Base-by-base conservation (phyloP, 2,329 filamentous ascomycete genomes). In the Sporothrix pallida region DNA sequence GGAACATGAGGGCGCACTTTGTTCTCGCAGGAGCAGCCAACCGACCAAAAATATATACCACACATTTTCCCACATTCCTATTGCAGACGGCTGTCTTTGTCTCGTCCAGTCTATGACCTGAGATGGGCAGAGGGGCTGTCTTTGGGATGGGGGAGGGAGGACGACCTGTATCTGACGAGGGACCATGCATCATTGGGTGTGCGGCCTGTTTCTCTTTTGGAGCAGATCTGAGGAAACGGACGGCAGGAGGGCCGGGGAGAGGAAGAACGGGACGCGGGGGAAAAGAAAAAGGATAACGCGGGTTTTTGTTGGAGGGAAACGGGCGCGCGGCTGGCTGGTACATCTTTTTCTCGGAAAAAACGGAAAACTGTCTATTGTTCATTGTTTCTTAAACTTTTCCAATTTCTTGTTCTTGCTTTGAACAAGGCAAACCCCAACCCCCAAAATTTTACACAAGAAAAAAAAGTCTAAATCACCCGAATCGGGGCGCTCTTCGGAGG, bases 261-360 rank as follows among this genome's bases (percentile, higher is more conserved):
- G 13, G 26, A 56, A 58, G 54, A 72, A 15, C 65, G 56, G 70
- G 44, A 70, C 58, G 48, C 12, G n/a, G 37, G 44, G 70, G 44
- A 69, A 63, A 56, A 56, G n/a, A 31, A 7, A 23, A 62, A 46
- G 46, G 15, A n/a, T 26, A 48, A 60, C 7, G 46, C 23, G 31
- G 67, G 31, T 42, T 69, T 31, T 54, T 42, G 58, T 68, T 54
- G 62, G 56, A 69, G 63, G 37, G 73, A 17, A 72, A 71, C 72
- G 73, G 73, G 75, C 75, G 73, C 73, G 74, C 69, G 75, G 75
- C 75, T 73, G 75, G 74, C 74, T 74, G 74, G 75, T 75, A 74
- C 73, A 74, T 73, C 72, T 73, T 72, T 73, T 72, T 74, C 73
- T 74, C 72, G 74, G 74, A 74, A 75, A 75, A 70, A 75, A 70